phyloP scores from a whole-genome alignment of 176 grass and related monocot genomes.

The Tillandsia fasciculata region DNA sequence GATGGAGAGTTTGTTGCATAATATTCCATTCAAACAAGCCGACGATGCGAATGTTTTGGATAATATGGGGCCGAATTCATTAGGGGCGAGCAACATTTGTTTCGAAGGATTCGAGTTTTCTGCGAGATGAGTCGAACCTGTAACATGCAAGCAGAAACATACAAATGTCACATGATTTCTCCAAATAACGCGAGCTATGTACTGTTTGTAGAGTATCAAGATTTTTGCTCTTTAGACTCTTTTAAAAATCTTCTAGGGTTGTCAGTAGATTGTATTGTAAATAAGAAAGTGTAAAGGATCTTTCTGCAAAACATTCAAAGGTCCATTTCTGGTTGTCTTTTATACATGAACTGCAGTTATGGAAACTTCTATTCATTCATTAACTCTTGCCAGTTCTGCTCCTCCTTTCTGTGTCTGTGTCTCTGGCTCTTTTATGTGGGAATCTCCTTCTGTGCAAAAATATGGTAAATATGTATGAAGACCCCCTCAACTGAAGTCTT shows the following conservation, averaged over 20 bases:
- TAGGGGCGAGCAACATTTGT: slow-evolving; percentile 28
- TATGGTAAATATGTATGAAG: no score
- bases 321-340: no score
- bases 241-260: neutral
- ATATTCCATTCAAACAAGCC: slow-evolving; percentile 9
- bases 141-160: neutral
- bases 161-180: neutral
- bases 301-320: no score
- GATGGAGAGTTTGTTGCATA: slow-evolving; percentile 36
- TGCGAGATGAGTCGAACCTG: slow-evolving; percentile 18
- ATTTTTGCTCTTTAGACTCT: neutral
- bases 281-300: no score
- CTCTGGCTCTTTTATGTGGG: no score
- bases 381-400: no score
- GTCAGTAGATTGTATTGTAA: neutral
- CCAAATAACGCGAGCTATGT: neutral
- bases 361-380: no score
- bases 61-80: slow-evolving; percentile 19
- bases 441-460: no score
- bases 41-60: slow-evolving; percentile 14
- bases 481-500: no score
- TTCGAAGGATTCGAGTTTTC: slow-evolving; percentile 32
- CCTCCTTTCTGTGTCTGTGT: no score
- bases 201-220: neutral
- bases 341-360: no score